These are phyloP conservation scores for Eucalyptus sp. DNA, from an alignment of 345 rosid genomes.

Conservation along the genomic window DNA sequence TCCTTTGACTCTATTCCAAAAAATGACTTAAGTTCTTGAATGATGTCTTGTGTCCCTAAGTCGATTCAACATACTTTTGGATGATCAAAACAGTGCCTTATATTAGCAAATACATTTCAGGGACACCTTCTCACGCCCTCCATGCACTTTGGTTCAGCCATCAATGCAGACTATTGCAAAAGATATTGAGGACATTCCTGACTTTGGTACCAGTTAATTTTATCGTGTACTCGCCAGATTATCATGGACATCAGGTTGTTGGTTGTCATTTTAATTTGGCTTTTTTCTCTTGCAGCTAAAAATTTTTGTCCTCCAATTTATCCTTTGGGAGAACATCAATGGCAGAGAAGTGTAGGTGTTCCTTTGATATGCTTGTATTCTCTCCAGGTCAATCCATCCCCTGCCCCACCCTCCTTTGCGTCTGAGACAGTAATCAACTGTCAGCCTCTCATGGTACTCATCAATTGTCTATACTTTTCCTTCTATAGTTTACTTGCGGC, in stretches of 20 bases:
- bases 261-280: background rate
- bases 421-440: constrained; percentile 76
- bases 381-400: constrained; percentile 91
- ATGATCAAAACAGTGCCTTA: background rate
- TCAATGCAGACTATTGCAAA: constrained; percentile 47
- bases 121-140: constrained; percentile 81
- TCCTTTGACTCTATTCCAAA: background rate
- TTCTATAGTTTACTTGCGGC: background rate
- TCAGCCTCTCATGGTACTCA: constrained; percentile 86
- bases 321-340: constrained; percentile 67
- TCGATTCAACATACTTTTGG: background rate
- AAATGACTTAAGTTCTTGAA: background rate
- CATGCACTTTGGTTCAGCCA: constrained; percentile 90
- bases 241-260: background rate
- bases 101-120: constrained; percentile 29
- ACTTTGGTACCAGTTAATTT: constrained; percentile 48
- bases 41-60: background rate
- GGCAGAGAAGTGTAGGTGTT: constrained; percentile 46
- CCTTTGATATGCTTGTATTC: constrained; percentile 78
- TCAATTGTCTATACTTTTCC: background rate
- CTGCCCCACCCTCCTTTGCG: constrained; percentile 72
- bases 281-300: constrained; percentile 29
- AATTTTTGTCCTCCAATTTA: constrained; percentile 81
- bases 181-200: constrained; percentile 40
- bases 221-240: background rate